These are phyloP conservation scores for Fermentozyma sake DNA, from an alignment of 1,139 yeast species.

Conservation along the genomic window DNA sequence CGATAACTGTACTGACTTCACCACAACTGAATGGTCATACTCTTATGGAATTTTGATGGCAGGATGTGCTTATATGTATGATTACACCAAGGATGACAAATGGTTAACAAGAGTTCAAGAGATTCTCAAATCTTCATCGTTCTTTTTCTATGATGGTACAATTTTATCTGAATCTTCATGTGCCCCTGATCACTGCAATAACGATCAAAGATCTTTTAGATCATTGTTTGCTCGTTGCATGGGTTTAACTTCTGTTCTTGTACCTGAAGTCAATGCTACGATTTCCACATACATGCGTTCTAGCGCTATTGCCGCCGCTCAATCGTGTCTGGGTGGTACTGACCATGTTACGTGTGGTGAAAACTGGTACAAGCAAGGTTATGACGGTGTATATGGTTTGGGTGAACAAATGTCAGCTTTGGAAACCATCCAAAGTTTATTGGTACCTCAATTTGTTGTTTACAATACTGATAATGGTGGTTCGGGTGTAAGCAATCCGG, in stretches of 20 bases:
- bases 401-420: constrained; percentile 93
- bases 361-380: constrained; percentile 66
- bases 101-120: constrained; percentile 65
- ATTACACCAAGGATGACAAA: constrained; percentile 57
- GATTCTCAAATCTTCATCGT: constrained; percentile 48
- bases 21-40: constrained; percentile 77
- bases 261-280: constrained; percentile 54
- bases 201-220: constrained; percentile 87
- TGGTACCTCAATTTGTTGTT: constrained; percentile 54
- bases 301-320: constrained; percentile 77
- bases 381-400: constrained; percentile 82
- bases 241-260: constrained; percentile 69
- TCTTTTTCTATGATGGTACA: constrained; percentile 46
- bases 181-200: constrained; percentile 55
- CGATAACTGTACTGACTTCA: constrained; percentile 58
- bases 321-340: constrained; percentile 77
- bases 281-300: constrained; percentile 48
- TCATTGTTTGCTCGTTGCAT: constrained; percentile 76
- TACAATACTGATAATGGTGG: constrained; percentile 59
- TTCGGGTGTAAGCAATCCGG: constrained; percentile 46
- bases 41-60: constrained; percentile 77
- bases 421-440: constrained; percentile 66
- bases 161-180: constrained; percentile 83
- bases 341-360: constrained; percentile 91
- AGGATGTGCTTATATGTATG: constrained; percentile 81